A percentile compares a stretch with the other conserved stretches of the same genome.
These are phyloP conservation scores for Eucalyptus virginea DNA, from an alignment of 345 rosid species.

Conservation along the genomic window DNA sequence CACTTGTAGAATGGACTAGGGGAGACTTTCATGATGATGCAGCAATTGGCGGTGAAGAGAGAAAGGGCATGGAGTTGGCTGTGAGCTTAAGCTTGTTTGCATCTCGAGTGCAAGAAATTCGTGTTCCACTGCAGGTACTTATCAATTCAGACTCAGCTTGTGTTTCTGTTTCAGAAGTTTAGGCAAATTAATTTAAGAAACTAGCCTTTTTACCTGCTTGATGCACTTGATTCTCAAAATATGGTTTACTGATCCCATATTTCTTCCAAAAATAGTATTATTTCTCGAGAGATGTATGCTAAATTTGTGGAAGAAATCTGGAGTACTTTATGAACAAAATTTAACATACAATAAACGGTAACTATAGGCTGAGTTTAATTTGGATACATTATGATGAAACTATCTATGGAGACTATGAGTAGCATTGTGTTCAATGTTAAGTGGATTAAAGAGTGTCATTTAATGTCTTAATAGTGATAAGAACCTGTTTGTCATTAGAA, in stretches of 20 bases:
- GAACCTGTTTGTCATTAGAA: not conserved
- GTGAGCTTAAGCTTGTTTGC: conserved; percentile 96
- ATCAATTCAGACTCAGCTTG: not conserved
- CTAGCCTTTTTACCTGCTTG: not conserved
- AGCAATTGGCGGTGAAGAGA: conserved; percentile 93
- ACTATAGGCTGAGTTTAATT: not conserved
- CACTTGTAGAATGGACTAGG: conserved; percentile 94
- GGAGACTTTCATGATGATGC: conserved; percentile 96
- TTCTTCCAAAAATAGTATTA: not conserved
- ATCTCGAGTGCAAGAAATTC: conserved; percentile 92
- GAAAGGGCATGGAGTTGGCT: conserved; percentile 97
- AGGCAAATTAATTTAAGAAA: not conserved
- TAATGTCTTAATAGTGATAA: not conserved
- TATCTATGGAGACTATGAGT: not conserved
- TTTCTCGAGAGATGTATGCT: not conserved
- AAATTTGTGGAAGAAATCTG: not conserved
- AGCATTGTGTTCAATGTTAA: not conserved
- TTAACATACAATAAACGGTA: not conserved
- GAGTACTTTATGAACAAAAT: not conserved
- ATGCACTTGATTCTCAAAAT: not conserved
- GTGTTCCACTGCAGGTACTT: conserved; percentile 83
- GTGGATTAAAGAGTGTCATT: not conserved
- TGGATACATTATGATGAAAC: not conserved
- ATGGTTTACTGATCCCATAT: not conserved
- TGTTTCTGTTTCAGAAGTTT: not conserved